phyloP scores from a whole-genome alignment of 805 yeast genomes.

The Clavispora phyllophila region DNA sequence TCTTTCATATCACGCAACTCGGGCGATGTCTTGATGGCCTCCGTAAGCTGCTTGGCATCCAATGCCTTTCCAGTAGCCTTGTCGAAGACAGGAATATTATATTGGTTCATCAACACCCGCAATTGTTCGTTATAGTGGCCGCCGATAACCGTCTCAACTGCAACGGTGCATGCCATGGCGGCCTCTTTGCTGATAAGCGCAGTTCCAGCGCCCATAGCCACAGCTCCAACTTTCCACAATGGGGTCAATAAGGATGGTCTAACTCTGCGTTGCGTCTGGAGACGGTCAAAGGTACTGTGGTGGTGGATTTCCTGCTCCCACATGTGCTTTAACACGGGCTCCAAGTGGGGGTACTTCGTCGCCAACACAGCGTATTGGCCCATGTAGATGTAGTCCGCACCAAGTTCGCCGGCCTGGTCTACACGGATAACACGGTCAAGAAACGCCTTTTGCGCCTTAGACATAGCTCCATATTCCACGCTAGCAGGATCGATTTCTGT shows the following conservation, averaged over 20 bases:
- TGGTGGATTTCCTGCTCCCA: constrained; percentile 97
- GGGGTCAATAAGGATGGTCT: constrained; percentile 93
- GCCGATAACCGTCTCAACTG: constrained; percentile 97
- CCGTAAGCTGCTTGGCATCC: constrained; percentile 17
- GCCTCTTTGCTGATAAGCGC: constrained; percentile 88
- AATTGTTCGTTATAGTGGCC: constrained; percentile 91
- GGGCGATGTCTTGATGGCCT: constrained; percentile 34
- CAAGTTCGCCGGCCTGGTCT: constrained; percentile 97
- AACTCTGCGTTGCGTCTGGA: constrained; percentile 74
- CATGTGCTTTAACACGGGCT: constrained; percentile 85
- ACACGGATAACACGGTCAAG: constrained; percentile 77
- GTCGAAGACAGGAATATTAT: constrained; percentile 40
- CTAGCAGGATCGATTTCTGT: not conserved
- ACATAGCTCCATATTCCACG: constrained; percentile 32
- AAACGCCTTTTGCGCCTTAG: constrained; percentile 61
- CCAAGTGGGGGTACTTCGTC: constrained; percentile 65
- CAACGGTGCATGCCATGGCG: constrained; percentile 99
- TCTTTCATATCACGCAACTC: constrained; percentile 57
- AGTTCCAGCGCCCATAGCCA: constrained; percentile 79
- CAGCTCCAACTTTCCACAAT: constrained; percentile 87
- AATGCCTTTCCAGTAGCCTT: constrained; percentile 29
- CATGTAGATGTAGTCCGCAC: constrained; percentile 87
- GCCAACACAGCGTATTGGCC: constrained; percentile 83
- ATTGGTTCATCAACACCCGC: constrained; percentile 67
- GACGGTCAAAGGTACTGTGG: constrained; percentile 73